Evolutionary conservation across 2,329 filamentous ascomycete species (phyloP).

Genomic region (Berkeleyomyces rouxiae): DNA sequence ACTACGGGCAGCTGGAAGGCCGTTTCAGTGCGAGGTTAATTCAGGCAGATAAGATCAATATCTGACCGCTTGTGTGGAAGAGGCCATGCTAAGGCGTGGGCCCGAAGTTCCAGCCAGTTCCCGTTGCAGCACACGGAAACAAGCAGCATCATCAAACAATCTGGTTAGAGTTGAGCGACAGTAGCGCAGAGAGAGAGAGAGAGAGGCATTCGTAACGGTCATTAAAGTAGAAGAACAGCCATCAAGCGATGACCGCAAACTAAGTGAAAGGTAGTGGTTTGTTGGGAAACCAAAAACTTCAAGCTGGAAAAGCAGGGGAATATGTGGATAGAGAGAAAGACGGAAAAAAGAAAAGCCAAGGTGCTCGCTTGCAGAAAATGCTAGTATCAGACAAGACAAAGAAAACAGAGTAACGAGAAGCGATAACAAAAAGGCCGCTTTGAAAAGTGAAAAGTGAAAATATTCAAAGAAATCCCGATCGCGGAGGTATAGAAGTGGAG

Average conservation of each 20-base stretch:
- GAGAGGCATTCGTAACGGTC: slow-evolving; percentile 5
- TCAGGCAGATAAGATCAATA: neutral
- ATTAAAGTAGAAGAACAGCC: slow-evolving; percentile 1
- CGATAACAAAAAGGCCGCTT: neutral
- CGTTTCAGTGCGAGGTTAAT: too few species aligned
- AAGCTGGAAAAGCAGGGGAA: neutral
- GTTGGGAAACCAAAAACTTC: neutral
- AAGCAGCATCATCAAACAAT: neutral
- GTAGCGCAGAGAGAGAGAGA: neutral
- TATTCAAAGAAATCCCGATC: neutral
- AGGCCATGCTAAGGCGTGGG: neutral
- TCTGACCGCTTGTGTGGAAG: neutral
- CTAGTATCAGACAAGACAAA: neutral
- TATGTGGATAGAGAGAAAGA: neutral
- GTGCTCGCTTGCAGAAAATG: slow-evolving; percentile 7
- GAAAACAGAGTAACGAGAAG: neutral
- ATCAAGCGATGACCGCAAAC: neutral
- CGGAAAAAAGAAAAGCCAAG: neutral
- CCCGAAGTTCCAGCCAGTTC: neutral
- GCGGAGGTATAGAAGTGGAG: neutral
- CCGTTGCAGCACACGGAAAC: neutral
- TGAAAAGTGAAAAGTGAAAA: neutral
- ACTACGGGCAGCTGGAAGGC: too few species aligned
- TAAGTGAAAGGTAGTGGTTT: neutral
- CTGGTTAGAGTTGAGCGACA: neutral